Evolutionary conservation across 176 grass and related monocot species (phyloP).

Genomic region (Echinochloa phyllopogon): DNA sequence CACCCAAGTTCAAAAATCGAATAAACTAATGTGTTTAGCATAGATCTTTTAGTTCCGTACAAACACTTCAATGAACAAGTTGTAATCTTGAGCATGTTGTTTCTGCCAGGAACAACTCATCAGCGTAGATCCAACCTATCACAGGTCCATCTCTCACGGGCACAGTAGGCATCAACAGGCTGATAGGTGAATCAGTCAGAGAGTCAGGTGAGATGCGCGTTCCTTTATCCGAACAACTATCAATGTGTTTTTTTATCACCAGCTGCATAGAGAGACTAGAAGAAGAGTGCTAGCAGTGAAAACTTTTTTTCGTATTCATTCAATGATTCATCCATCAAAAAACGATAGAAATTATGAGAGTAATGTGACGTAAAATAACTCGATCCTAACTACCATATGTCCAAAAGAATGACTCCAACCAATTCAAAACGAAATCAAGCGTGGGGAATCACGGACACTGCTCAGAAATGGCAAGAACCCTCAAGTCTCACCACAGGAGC

Average conservation of each 20-base stretch:
- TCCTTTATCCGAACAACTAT: background rate
- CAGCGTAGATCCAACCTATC: background rate
- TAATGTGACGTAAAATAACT: conserved; percentile 36
- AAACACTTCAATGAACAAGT: background rate
- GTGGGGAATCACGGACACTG: conserved; percentile 27
- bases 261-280: background rate
- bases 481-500: conserved; percentile 39
- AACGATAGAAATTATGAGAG: conserved; percentile 37
- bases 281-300: background rate
- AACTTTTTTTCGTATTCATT: conserved; percentile 5
- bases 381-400: conserved; percentile 62
- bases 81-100: background rate
- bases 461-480: conserved; percentile 28
- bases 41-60: background rate
- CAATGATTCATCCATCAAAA: conserved; percentile 17
- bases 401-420: conserved; percentile 66
- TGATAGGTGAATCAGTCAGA: conserved; percentile 18
- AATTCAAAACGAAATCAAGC: conserved; percentile 44
- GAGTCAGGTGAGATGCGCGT: background rate
- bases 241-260: background rate
- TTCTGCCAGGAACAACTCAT: conserved; percentile 29
- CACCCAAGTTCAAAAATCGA: background rate
- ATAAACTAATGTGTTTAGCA: background rate
- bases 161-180: background rate
- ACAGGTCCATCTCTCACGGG: conserved; percentile 7